Percentiles rank a stretch among this genome's conserved stretches.
phyloP scores from a whole-genome alignment of 2,329 filamentous ascomycete genomes.

The Alternaria sp. region DNA sequence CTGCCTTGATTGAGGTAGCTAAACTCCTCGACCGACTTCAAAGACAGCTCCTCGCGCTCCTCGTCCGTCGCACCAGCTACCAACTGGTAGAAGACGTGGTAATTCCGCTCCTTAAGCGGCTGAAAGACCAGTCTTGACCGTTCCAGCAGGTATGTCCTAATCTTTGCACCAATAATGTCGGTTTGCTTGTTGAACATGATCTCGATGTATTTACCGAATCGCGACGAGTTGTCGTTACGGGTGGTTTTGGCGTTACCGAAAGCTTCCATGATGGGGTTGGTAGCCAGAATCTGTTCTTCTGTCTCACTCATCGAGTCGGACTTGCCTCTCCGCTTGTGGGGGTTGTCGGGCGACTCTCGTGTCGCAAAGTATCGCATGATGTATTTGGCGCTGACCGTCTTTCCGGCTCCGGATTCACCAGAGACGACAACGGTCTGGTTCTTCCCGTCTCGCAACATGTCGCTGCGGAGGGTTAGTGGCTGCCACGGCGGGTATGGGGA shows the following conservation, averaged over 20 bases:
- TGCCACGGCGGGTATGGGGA: background rate
- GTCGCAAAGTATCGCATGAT: slow-evolving; percentile 99
- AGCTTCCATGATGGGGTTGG: slow-evolving; percentile 99
- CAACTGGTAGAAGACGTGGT: slow-evolving; percentile 98
- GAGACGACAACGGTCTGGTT: slow-evolving; percentile 99
- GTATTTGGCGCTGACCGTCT: slow-evolving; percentile 99
- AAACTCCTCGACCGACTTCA: slow-evolving; percentile 87
- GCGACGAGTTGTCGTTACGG: slow-evolving; percentile 97
- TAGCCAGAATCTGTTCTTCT: slow-evolving; percentile 96
- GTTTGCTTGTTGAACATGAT: slow-evolving; percentile 98
- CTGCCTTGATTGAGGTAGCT: slow-evolving; percentile 97
- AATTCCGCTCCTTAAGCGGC: slow-evolving; percentile 96
- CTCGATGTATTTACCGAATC: slow-evolving; percentile 99
- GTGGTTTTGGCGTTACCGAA: slow-evolving; percentile 99
- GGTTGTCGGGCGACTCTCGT: slow-evolving; percentile 89
- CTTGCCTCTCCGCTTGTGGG: slow-evolving; percentile 79
- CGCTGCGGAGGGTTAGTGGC: slow-evolving; percentile 61
- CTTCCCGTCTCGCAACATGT: slow-evolving; percentile 94
- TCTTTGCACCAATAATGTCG: slow-evolving; percentile 97
- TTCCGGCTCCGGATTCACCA: slow-evolving; percentile 96
- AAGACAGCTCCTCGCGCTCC: slow-evolving; percentile 79
- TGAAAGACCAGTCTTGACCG: slow-evolving; percentile 97
- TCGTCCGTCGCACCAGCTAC: slow-evolving; percentile 88
- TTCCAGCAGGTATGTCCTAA: slow-evolving; percentile 93
- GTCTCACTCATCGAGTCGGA: slow-evolving; percentile 91